These are phyloP conservation scores for Gaeumannomyces sp. DNA, from an alignment of 2,329 filamentous ascomycete genomes.

Conservation along the genomic window DNA sequence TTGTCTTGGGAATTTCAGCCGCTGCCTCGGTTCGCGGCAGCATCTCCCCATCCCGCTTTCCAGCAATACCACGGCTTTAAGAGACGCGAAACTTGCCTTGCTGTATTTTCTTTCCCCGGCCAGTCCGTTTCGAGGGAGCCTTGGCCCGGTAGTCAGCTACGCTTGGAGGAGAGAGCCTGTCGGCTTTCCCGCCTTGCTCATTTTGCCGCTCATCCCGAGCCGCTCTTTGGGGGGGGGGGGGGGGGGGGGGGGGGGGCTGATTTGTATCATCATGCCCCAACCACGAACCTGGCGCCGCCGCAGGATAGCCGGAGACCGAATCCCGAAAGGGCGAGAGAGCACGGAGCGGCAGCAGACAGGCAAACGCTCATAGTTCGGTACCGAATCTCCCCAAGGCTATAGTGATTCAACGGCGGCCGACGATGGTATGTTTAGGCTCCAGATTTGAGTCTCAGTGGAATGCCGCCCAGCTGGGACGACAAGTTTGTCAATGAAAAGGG, in stretches of 20 bases:
- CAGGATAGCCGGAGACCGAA: background rate
- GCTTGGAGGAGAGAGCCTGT: background rate
- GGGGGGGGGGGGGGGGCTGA: too few species aligned
- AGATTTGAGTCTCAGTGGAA: too few species aligned
- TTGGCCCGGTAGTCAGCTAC: background rate
- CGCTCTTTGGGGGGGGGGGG: too few species aligned
- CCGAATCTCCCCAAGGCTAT: too few species aligned
- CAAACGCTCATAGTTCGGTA: background rate
- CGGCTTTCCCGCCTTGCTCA: too few species aligned
- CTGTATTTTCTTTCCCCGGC: too few species aligned
- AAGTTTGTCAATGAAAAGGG: background rate
- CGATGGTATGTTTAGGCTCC: too few species aligned
- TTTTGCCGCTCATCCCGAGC: background rate
- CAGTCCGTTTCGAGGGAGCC: background rate
- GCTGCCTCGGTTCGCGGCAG: background rate
- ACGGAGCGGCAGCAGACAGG: background rate
- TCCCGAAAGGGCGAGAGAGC: background rate
- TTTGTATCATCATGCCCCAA: background rate
- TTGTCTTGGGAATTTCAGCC: background rate
- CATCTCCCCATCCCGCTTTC: background rate
- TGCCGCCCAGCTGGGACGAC: background rate
- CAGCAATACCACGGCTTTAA: background rate
- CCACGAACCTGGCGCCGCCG: too few species aligned
- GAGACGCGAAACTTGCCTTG: too few species aligned
- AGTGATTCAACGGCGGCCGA: too few species aligned